These are phyloP conservation scores for Penicillium capsulatum DNA, from an alignment of 2,329 filamentous ascomycete genomes.

Conservation along the genomic window DNA sequence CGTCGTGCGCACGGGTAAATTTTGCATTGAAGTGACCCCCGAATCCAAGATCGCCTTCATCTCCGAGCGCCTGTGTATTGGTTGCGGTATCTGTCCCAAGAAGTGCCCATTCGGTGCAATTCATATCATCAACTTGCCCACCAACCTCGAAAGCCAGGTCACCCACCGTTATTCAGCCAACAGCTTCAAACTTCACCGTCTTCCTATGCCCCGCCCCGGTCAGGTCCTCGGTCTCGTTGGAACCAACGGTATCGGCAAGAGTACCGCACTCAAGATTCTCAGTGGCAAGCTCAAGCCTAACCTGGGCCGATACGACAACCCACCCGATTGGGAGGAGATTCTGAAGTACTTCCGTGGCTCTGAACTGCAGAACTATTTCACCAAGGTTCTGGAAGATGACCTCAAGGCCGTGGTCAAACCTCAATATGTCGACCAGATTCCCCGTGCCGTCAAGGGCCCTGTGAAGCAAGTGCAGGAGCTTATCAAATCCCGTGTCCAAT, in stretches of 20 bases:
- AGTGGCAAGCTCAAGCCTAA: conserved; percentile 99
- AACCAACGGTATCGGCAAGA: conserved; percentile 99
- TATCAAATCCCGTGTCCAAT: conserved; percentile 69
- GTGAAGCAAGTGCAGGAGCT: conserved; percentile 75
- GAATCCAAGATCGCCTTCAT: conserved; percentile 96
- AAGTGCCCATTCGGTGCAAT: conserved; percentile 98
- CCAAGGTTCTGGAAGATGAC: conserved; percentile 93
- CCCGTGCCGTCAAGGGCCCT: conserved; percentile 78
- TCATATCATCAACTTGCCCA: conserved; percentile 99
- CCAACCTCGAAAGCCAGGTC: conserved; percentile 96
- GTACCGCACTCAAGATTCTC: conserved; percentile 97
- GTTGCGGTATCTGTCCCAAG: conserved; percentile 99
- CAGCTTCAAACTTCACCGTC: conserved; percentile 97
- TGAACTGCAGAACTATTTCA: conserved; percentile 98
- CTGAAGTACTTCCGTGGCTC: conserved; percentile 97
- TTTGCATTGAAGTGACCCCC: conserved; percentile 88
- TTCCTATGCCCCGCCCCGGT: conserved; percentile 91
- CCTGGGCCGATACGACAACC: conserved; percentile 88
- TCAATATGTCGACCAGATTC: conserved; percentile 98
- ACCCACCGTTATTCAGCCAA: conserved; percentile 99
- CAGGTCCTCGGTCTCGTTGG: conserved; percentile 95
- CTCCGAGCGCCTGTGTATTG: conserved; percentile 91
- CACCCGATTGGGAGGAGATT: conserved; percentile 98
- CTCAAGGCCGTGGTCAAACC: conserved; percentile 98
- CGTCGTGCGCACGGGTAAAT: conserved; percentile 93